phyloP scores from a whole-genome alignment of 495 filamentous ascomycete genomes.

The Neurospora sublineolata region DNA sequence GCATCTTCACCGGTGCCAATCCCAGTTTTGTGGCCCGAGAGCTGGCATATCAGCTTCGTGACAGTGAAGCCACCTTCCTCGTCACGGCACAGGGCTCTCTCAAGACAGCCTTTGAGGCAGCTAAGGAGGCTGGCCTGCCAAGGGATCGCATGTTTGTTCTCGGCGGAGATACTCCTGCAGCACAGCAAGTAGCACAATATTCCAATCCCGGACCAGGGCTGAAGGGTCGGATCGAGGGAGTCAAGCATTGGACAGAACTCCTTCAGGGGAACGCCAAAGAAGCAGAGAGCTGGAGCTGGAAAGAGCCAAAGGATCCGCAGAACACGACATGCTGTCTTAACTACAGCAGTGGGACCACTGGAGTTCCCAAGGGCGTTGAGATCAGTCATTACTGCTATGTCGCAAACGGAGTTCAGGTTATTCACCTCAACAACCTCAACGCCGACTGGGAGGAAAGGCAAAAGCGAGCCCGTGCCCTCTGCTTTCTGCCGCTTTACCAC shows the following conservation, averaged over 20 bases:
- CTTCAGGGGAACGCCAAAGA: conserved; percentile 25
- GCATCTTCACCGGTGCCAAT: conserved; percentile 70
- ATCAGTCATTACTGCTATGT: conserved; percentile 65
- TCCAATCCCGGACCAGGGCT: conserved; percentile 27
- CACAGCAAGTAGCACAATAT: conserved; percentile 27
- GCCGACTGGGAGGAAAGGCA: conserved; percentile 29
- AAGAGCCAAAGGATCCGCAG: conserved; percentile 24
- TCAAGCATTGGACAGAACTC: conserved; percentile 34
- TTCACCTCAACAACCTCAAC: conserved; percentile 31
- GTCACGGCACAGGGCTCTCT: conserved; percentile 46
- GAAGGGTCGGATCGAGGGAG: conserved; percentile 24
- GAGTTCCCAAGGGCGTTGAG: conserved; percentile 74
- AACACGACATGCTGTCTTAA: conserved; percentile 44
- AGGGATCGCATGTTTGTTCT: conserved; percentile 38
- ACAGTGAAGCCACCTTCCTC: conserved; percentile 55
- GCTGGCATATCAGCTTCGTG: conserved; percentile 61
- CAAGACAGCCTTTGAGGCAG: conserved; percentile 55
- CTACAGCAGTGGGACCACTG: conserved; percentile 70
- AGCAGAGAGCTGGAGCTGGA: conserved; percentile 34
- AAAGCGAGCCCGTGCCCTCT: conserved; percentile 18
- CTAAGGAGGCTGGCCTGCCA: conserved; percentile 50
- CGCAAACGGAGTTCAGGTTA: conserved; percentile 50
- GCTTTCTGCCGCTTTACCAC: conserved; percentile 70
- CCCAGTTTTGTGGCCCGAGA: conserved; percentile 62
- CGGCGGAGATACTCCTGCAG: conserved; percentile 17